A percentile compares a stretch with the other conserved stretches of the same genome.
Evolutionary conservation across 2,329 filamentous ascomycete species (phyloP).

Genomic region (Pseudopyricularia cyperi): DNA sequence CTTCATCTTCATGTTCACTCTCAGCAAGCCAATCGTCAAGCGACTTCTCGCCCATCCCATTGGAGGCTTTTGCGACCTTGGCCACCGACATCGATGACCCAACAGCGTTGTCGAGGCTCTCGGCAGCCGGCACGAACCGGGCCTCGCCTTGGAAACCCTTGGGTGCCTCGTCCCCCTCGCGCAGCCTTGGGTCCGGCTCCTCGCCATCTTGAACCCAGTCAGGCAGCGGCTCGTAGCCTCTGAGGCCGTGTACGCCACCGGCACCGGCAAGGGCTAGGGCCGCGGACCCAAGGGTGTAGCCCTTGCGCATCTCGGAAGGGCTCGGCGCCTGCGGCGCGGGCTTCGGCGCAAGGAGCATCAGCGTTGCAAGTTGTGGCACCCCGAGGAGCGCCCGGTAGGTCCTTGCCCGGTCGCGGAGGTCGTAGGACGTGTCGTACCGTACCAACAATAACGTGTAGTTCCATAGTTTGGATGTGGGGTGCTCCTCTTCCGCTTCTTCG

Average conservation of each 20-base stretch:
- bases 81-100: constrained; percentile 14
- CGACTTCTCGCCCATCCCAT: constrained; percentile 49
- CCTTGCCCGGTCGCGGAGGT: constrained; percentile 80
- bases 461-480: constrained; percentile 69
- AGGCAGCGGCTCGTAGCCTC: constrained; percentile 68
- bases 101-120: constrained; percentile 48
- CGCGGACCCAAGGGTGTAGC: constrained; percentile 68
- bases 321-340: constrained; percentile 83
- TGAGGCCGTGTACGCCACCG: constrained; percentile 58
- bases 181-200: constrained; percentile 65
- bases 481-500: constrained; percentile 26
- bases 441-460: constrained; percentile 73
- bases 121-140: constrained; percentile 40
- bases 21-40: constrained; percentile 89
- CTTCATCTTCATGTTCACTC: constrained; percentile 45
- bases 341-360: constrained; percentile 88
- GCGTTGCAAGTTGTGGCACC: constrained; percentile 73
- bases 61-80: constrained; percentile 25
- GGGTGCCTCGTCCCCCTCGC: constrained; percentile 28
- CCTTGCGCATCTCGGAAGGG: constrained; percentile 71
- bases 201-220: constrained; percentile 71
- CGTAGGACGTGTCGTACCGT: constrained; percentile 88
- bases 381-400: constrained; percentile 77
- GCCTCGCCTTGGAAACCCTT: constrained; percentile 21
- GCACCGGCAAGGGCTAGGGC: constrained; percentile 74